These are phyloP conservation scores for Beauveria bassiana DNA, from an alignment of 2,329 filamentous ascomycete species.

Conservation along the genomic window DNA sequence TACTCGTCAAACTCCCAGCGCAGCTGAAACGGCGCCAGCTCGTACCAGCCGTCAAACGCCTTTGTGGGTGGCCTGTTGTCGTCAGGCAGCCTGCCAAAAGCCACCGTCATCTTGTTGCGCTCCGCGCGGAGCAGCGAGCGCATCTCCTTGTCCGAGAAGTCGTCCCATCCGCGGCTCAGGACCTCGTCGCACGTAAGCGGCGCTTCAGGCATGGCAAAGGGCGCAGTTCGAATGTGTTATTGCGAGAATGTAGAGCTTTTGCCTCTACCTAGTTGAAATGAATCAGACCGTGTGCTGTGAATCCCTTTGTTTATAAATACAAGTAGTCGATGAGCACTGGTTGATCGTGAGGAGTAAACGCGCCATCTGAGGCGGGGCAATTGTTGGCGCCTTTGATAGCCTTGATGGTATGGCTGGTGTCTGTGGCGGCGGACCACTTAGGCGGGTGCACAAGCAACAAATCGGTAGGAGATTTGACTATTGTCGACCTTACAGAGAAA, in stretches of 20 bases:
- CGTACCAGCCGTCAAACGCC: constrained; percentile 78
- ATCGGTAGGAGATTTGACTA: too few relatives aligned
- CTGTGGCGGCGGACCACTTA: not conserved
- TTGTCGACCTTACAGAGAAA: too few relatives aligned
- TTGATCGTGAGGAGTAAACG: not conserved
- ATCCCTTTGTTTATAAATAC: not conserved
- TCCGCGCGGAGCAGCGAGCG: constrained; percentile 1
- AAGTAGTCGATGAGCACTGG: not conserved
- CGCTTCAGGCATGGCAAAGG: not conserved
- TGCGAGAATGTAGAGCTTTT: too few relatives aligned
- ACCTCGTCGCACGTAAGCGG: constrained; percentile 9
- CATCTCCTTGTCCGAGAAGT: constrained; percentile 1
- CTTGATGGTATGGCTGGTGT: not conserved
- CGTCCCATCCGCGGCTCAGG: constrained; percentile 2
- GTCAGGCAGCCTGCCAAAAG: not conserved
- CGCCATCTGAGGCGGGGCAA: not conserved
- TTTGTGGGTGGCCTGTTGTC: constrained; percentile 53
- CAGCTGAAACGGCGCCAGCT: constrained; percentile 50
- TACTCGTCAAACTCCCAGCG: constrained; percentile 64
- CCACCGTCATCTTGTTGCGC: constrained; percentile 2
- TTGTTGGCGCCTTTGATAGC: not conserved
- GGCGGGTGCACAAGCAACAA: not conserved
- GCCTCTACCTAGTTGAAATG: too few relatives aligned
- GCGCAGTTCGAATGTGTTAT: not conserved
- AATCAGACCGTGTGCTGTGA: not conserved